These are phyloP conservation scores for Wallemia ichthyophaga DNA, from an alignment of 1,284 basidiomycete genomes.

Conservation along the genomic window DNA sequence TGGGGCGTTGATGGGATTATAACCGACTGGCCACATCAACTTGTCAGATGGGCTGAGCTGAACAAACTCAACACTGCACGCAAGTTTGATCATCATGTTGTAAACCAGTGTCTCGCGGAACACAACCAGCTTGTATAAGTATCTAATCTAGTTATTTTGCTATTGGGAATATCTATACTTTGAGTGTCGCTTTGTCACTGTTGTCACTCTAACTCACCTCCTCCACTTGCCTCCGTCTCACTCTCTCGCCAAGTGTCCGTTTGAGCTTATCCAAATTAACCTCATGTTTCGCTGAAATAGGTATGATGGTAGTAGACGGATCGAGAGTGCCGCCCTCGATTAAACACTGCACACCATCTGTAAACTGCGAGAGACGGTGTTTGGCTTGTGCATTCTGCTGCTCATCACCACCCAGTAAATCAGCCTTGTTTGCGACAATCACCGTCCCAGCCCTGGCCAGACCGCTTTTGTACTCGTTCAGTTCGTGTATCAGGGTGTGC, in stretches of 20 bases:
- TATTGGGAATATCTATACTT: too few relatives aligned
- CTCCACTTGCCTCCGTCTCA: not conserved
- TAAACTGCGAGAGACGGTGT: constrained; percentile 25
- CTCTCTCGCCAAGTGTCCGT: not conserved
- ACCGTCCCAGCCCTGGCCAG: constrained; percentile 43
- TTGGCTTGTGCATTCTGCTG: constrained; percentile 25
- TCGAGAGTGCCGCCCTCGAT: constrained; percentile 15
- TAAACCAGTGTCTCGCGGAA: constrained; percentile 9
- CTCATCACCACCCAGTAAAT: constrained; percentile 24
- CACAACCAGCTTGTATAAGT: constrained; percentile 7
- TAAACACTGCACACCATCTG: constrained; percentile 18
- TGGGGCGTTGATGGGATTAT: not conserved
- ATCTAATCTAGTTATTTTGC: not conserved
- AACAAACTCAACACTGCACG: constrained; percentile 9
- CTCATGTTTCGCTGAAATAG: not conserved
- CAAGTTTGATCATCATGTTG: constrained; percentile 6
- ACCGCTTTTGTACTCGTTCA: constrained; percentile 48
- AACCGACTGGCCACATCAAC: constrained; percentile 6
- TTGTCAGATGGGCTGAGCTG: constrained; percentile 8
- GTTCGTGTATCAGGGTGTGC: constrained; percentile 35
- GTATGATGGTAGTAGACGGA: not conserved
- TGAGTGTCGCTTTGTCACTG: too few relatives aligned
- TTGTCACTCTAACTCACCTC: not conserved
- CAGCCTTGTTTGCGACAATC: constrained; percentile 83
- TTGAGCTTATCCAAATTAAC: not conserved